A percentile compares a stretch with the other conserved stretches of the same genome.
Evolutionary conservation across 2,329 filamentous ascomycete species (phyloP).

Genomic region (Metarhizium rileyi): DNA sequence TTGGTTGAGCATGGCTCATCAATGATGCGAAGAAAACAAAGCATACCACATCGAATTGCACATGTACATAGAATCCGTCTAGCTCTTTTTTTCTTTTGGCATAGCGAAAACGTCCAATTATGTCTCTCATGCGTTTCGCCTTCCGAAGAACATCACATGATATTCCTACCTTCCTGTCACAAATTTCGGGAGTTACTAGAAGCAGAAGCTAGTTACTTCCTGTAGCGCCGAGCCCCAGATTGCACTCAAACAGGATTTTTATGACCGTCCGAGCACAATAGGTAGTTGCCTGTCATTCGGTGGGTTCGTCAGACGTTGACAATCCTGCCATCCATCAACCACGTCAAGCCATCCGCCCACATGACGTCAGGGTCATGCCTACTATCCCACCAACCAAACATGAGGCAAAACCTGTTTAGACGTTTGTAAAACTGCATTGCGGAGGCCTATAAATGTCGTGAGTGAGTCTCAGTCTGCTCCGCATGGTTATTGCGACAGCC

Average conservation of each 20-base stretch:
- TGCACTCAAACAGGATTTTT: neutral
- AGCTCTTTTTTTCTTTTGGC: neutral
- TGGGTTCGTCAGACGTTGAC: neutral
- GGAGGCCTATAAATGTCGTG: neutral
- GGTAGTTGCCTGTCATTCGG: neutral
- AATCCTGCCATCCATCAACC: neutral
- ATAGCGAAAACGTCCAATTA: neutral
- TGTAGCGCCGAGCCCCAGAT: neutral
- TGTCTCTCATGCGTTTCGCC: neutral
- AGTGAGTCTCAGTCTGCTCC: neutral
- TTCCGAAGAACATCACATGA: neutral
- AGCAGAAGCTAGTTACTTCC: neutral
- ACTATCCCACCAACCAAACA: neutral
- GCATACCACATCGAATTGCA: neutral
- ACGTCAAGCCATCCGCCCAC: neutral
- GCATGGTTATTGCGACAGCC: neutral
- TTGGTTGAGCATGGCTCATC: constrained; percentile 36
- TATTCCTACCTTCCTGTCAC: too few relatives aligned
- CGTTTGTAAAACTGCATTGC: neutral
- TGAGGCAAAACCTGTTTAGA: neutral
- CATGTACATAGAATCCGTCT: neutral
- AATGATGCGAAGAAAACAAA: neutral
- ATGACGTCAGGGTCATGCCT: neutral
- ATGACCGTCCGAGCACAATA: neutral
- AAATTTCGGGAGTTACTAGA: too few relatives aligned